Conservation (phyloP, 345 rosid species). For the Pugionium dolabratum region DNA sequence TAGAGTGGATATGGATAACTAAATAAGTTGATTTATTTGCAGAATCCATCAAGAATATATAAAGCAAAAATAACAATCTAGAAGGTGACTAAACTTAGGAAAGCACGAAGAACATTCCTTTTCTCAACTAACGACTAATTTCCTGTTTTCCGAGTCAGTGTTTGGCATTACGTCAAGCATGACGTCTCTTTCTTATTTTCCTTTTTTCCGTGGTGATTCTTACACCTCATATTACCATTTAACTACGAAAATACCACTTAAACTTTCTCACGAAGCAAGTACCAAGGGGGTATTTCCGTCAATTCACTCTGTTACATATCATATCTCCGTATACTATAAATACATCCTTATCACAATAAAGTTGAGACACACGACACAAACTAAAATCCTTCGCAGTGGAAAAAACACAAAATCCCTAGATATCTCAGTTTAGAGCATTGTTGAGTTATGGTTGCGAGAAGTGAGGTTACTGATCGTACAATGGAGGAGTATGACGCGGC, state of each 20-base stretch:
- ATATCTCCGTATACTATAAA: too few relatives aligned
- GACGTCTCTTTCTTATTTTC: not conserved
- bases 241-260: slow-evolving; percentile 4
- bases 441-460: slow-evolving; percentile 45
- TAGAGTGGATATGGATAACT: too few relatives aligned
- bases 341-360: too few relatives aligned
- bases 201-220: too few relatives aligned
- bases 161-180: not conserved
- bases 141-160: slow-evolving; percentile 3
- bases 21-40: too few relatives aligned
- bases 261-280: slow-evolving; percentile 27
- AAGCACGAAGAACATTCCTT: slow-evolving; percentile 26
- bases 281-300: slow-evolving; percentile 3
- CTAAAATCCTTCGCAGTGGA: too few relatives aligned
- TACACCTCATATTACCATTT: not conserved
- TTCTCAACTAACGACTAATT: not conserved
- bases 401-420: too few relatives aligned
- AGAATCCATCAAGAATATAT: too few relatives aligned
- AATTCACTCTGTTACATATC: not conserved
- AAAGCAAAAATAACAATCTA: too few relatives aligned
- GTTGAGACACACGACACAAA: too few relatives aligned
- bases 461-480: slow-evolving; percentile 26
- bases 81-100: not conserved
- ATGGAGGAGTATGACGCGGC: slow-evolving; percentile 29
- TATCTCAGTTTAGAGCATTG: too few relatives aligned